These are phyloP conservation scores for Trichoderma sp. DNA, from an alignment of 2,329 filamentous ascomycete genomes.

Conservation along the genomic window DNA sequence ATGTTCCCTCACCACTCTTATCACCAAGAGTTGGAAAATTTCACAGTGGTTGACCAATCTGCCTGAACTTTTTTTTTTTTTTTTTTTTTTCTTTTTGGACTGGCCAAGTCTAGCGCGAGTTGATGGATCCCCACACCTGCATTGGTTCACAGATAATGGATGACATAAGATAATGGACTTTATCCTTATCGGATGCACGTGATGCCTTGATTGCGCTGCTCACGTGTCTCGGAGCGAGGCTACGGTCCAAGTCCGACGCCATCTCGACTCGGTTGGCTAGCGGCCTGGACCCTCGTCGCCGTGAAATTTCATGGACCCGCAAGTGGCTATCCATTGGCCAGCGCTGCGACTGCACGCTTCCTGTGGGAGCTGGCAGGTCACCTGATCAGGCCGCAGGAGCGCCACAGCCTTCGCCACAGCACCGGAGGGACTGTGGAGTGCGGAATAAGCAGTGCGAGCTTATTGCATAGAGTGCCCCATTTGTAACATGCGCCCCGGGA, in stretches of 20 bases:
- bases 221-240: constrained; percentile 4
- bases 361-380: neutral
- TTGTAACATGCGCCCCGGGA: neutral
- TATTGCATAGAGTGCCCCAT: neutral
- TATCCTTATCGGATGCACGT: too few relatives aligned
- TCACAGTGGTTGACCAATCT: constrained; percentile 29
- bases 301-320: neutral
- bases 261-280: neutral
- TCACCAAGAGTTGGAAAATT: constrained; percentile 32
- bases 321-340: neutral
- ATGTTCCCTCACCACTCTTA: neutral
- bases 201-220: neutral
- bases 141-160: constrained; percentile 8
- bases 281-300: neutral
- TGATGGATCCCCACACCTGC: constrained; percentile 19
- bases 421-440: neutral
- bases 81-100: constrained; percentile 35
- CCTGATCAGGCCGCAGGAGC: neutral
- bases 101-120: constrained; percentile 17
- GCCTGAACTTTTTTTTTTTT: constrained; percentile 38
- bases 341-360: neutral
- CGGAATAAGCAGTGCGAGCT: neutral
- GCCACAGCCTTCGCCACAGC: constrained; percentile 1
- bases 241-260: neutral
- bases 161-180: constrained; percentile 25